A percentile compares a stretch with the other conserved stretches of the same genome.
These are phyloP conservation scores for Alternaria dauci DNA, from an alignment of 2,329 filamentous ascomycete species.

Conservation along the genomic window DNA sequence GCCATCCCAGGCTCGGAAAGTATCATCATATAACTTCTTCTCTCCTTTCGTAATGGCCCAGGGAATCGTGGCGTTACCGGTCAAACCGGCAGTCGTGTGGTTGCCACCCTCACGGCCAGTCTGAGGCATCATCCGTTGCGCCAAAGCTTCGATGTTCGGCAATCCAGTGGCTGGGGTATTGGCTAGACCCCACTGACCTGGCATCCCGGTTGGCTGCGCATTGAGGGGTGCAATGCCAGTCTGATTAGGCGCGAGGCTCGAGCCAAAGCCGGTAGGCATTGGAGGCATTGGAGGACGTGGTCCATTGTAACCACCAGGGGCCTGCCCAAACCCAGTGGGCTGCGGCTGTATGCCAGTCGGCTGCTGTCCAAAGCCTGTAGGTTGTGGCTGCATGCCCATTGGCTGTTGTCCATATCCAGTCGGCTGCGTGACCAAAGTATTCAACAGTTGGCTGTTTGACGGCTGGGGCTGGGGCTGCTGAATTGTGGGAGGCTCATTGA, in stretches of 20 bases:
- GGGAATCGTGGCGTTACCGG: slow-evolving; percentile 93
- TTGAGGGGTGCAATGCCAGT: slow-evolving; percentile 76
- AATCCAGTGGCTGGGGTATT: slow-evolving; percentile 89
- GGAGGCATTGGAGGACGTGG: slow-evolving; percentile 80
- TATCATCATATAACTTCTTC: slow-evolving; percentile 93
- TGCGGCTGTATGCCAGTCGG: slow-evolving; percentile 43
- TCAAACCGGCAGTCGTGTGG: slow-evolving; percentile 85
- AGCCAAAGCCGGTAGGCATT: slow-evolving; percentile 69
- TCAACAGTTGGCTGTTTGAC: slow-evolving; percentile 71
- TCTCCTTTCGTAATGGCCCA: slow-evolving; percentile 99
- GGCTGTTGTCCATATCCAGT: slow-evolving; percentile 68
- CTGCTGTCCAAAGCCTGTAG: slow-evolving; percentile 48
- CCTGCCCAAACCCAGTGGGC: slow-evolving; percentile 66
- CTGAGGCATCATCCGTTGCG: slow-evolving; percentile 97
- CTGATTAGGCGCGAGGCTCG: slow-evolving; percentile 65
- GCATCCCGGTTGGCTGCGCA: slow-evolving; percentile 90
- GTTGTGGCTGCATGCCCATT: slow-evolving; percentile 65
- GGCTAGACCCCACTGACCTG: slow-evolving; percentile 98
- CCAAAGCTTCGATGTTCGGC: slow-evolving; percentile 91
- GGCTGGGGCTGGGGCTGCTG: slow-evolving; percentile 68
- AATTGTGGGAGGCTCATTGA: slow-evolving; percentile 66
- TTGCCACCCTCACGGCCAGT: slow-evolving; percentile 81
- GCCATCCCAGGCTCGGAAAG: slow-evolving; percentile 97
- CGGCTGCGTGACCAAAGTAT: slow-evolving; percentile 62
- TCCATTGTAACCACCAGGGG: slow-evolving; percentile 81